A percentile compares a stretch with the other conserved stretches of the same genome.
These are phyloP conservation scores for Lentinula sp. DNA, from an alignment of 768 basidiomycete genomes.

Conservation along the genomic window DNA sequence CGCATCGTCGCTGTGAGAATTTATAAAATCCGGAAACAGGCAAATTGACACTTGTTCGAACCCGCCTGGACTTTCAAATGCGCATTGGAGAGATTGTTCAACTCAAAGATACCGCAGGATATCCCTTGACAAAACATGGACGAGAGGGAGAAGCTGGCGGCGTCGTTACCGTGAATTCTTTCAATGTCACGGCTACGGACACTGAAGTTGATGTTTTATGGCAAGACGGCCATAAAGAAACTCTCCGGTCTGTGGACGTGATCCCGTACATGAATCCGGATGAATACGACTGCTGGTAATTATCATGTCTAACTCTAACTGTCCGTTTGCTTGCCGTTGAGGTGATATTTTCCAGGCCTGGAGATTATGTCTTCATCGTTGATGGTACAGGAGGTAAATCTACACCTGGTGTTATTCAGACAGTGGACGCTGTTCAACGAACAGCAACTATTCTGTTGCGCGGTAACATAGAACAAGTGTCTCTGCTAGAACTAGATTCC, in stretches of 20 bases:
- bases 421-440: slow-evolving; percentile 64
- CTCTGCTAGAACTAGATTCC: slow-evolving; percentile 84
- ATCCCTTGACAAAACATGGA: slow-evolving; percentile 58
- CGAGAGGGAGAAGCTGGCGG: slow-evolving; percentile 37
- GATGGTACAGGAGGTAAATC: slow-evolving; percentile 57
- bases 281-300: slow-evolving; percentile 88
- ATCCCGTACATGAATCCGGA: slow-evolving; percentile 85
- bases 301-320: slow-evolving; percentile 1
- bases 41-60: slow-evolving; percentile 58
- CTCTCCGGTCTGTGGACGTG: slow-evolving; percentile 51
- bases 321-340: slow-evolving; percentile 2
- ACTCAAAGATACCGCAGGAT: slow-evolving; percentile 41
- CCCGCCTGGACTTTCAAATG: slow-evolving; percentile 55
- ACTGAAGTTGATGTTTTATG: slow-evolving; percentile 73
- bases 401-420: slow-evolving; percentile 70
- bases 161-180: slow-evolving; percentile 46
- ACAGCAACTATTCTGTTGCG: slow-evolving; percentile 62
- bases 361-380: slow-evolving; percentile 84
- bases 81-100: slow-evolving; percentile 69
- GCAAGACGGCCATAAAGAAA: slow-evolving; percentile 79
- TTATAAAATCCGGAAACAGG: slow-evolving; percentile 7
- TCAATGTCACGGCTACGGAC: slow-evolving; percentile 63
- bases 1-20: background rate
- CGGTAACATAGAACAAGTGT: slow-evolving; percentile 55
- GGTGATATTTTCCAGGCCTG: slow-evolving; percentile 54